Conservation (phyloP, 768 basidiomycete species). For the Leccinum pellstonianum region DNA sequence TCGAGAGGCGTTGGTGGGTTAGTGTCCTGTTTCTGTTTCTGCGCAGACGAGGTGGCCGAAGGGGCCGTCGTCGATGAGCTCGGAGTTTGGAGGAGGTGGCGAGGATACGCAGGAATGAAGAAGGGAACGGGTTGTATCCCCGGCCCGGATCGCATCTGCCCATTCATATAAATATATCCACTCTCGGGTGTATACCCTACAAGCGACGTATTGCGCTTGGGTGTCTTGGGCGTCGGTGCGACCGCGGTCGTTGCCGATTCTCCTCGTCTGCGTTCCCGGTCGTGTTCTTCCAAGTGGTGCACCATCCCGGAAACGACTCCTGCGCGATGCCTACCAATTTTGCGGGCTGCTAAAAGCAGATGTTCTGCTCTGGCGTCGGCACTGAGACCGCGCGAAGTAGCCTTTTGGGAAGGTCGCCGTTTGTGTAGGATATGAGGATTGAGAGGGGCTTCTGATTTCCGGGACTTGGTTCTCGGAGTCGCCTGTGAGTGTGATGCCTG, state of each 20-base stretch:
- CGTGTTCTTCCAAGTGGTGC: constrained; percentile 35
- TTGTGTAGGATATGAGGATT: constrained; percentile 18
- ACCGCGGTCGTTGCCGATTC: constrained; percentile 24
- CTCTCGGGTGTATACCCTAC: constrained; percentile 21
- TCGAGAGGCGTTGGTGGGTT: constrained; percentile 51
- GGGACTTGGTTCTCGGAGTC: constrained; percentile 25
- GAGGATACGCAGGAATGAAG: constrained; percentile 30
- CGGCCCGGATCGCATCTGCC: constrained; percentile 24
- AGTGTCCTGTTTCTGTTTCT: constrained; percentile 18
- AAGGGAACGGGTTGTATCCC: constrained; percentile 33
- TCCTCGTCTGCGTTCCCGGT: constrained; percentile 28
- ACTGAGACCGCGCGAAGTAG: constrained; percentile 34
- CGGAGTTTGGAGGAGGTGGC: constrained; percentile 30
- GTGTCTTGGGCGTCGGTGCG: constrained; percentile 26
- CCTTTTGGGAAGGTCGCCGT: constrained; percentile 30
- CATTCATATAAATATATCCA: constrained; percentile 31
- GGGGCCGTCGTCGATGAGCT: constrained; percentile 33
- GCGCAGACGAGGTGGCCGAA: constrained; percentile 24
- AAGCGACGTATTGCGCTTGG: constrained; percentile 32
- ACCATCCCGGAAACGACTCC: constrained; percentile 53
- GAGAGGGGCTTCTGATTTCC: constrained; percentile 19
- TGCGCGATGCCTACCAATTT: constrained; percentile 60
- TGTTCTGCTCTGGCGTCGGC: constrained; percentile 73
- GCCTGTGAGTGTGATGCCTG: constrained; percentile 13
- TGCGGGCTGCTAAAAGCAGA: constrained; percentile 68